These are phyloP conservation scores for Pseudogymnoascus pannorum DNA, from an alignment of 2,329 filamentous ascomycete genomes.

Conservation along the genomic window DNA sequence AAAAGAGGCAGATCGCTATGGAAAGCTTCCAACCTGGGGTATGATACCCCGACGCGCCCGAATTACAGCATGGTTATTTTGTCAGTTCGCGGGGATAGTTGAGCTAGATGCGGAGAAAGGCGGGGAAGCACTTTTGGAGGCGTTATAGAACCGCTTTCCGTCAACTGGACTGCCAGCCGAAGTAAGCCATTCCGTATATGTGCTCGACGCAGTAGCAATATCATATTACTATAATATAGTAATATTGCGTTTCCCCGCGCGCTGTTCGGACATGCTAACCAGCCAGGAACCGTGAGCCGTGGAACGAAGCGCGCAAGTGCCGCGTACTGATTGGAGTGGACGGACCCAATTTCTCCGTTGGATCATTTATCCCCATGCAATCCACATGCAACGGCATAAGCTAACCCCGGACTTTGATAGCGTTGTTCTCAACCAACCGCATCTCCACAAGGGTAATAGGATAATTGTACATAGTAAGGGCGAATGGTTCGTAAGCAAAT, in stretches of 20 bases:
- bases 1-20: background rate
- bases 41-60: background rate
- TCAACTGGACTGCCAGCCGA: background rate
- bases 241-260: constrained; percentile 1
- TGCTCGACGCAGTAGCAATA: background rate
- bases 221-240: background rate
- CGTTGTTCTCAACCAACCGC: background rate
- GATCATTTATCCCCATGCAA: background rate
- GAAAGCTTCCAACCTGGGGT: background rate
- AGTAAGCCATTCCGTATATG: background rate
- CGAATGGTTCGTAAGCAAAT: background rate
- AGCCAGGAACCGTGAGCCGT: background rate
- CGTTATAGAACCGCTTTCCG: background rate
- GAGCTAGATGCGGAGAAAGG: background rate
- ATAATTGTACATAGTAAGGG: background rate
- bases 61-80: background rate
- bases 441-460: background rate
- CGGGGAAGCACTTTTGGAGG: constrained; percentile 2
- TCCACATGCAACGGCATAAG: background rate
- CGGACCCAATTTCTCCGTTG: background rate
- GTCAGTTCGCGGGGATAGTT: background rate
- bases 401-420: background rate
- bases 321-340: background rate
- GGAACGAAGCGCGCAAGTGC: background rate
- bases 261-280: background rate